Percentiles rank a stretch among this genome's conserved stretches.
These are phyloP conservation scores for Ophiostoma himal-ulmi DNA, from an alignment of 2,329 filamentous ascomycete species.

Conservation along the genomic window DNA sequence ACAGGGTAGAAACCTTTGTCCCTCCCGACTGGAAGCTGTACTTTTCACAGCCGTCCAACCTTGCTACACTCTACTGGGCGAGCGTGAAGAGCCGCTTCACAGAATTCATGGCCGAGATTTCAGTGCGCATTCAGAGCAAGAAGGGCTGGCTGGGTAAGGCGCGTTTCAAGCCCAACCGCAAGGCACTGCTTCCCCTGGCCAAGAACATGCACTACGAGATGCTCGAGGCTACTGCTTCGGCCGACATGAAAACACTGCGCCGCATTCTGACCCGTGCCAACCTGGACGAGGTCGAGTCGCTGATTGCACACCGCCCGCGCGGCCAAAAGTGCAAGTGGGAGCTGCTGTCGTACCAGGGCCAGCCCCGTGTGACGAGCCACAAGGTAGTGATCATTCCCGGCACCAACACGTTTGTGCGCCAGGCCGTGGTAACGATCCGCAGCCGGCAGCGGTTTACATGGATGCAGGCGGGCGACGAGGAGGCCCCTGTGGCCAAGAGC, in stretches of 20 bases:
- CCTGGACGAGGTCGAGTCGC: conserved; percentile 44
- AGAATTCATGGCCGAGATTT: conserved; percentile 37
- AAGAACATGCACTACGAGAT: conserved; percentile 56
- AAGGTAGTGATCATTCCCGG: conserved; percentile 45
- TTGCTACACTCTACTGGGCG: conserved; percentile 37
- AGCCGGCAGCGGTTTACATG: conserved; percentile 51
- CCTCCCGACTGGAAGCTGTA: conserved; percentile 38
- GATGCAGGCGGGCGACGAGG: conserved; percentile 26
- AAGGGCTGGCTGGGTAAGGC: conserved; percentile 39
- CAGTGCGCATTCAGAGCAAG: conserved; percentile 43
- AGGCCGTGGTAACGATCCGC: conserved; percentile 56
- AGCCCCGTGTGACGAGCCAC: conserved; percentile 51
- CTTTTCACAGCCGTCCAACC: conserved; percentile 30
- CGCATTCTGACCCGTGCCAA: conserved; percentile 50
- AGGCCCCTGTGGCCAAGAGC: neutral
- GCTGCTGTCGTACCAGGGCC: conserved; percentile 45
- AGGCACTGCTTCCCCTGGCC: conserved; percentile 46
- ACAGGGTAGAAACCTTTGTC: conserved; percentile 43
- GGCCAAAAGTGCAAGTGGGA: conserved; percentile 48
- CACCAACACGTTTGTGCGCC: conserved; percentile 36
- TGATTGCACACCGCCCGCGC: conserved; percentile 47
- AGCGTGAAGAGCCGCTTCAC: conserved; percentile 35
- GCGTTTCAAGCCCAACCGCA: conserved; percentile 40
- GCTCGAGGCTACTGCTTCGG: conserved; percentile 55
- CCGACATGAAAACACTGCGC: conserved; percentile 47